Evolutionary conservation across 495 filamentous ascomycete species (phyloP), one percentile per base, ranked within the genome.

Genomic region (Glarea lozoyensis): DNA sequence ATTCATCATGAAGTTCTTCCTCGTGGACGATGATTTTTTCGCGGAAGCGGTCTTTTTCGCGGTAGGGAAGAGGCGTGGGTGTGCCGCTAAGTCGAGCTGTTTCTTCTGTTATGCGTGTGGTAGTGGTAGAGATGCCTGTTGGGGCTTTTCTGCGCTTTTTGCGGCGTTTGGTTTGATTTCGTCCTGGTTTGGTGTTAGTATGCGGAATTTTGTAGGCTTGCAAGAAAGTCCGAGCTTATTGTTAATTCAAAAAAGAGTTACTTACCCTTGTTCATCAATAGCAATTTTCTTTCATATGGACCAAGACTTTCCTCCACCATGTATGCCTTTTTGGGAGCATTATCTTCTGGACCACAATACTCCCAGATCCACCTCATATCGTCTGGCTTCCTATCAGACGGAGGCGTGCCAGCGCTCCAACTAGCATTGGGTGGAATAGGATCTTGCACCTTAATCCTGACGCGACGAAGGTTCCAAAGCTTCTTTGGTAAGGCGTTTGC

Each of bases 221-320:
- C n/a, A n/a, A n/a, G n/a, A n/a, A n/a, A n/a, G n/a, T n/a, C n/a
- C n/a, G n/a, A n/a, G n/a, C n/a, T n/a, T n/a, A n/a, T n/a, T n/a
- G n/a, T n/a, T 29, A n/a, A 0, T 3, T 35, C 17, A 35, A 6
- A 16, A 16, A 15, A 35, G 17, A 16, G 56, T 54, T 40, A 21
- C 43, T 37, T 54, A 42, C 69, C 69, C 31, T 59, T 61, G 15
- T 63, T 66, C 9, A 72, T 39, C 20, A 57, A 30, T 4, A 75
- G 49, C 16, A 76, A 41, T 42, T 63, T 58, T 29, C 61, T 54
- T 51, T 76, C 69, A 56, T 64, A 73, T 3, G 68, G 68, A 9
- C 71, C 71, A 27, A 74, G 45, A 10, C 50, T 59, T 49, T 75
- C 73, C 51, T 75, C 71, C 19, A 70, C 57, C 57, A 76, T 50